phyloP scores from a whole-genome alignment of 805 yeast genomes.

The Suhomyces faveliae region DNA sequence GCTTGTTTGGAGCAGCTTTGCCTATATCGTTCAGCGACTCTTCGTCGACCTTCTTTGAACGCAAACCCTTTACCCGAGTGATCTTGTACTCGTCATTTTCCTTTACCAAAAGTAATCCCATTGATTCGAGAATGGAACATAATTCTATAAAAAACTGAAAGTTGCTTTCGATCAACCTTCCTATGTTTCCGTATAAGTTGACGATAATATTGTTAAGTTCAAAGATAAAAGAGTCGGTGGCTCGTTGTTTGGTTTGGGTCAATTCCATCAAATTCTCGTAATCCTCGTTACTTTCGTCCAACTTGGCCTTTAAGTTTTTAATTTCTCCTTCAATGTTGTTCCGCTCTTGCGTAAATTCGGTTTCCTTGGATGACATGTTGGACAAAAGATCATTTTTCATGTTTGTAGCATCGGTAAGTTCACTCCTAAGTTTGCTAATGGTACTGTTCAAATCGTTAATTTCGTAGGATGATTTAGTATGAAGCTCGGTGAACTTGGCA shows the following conservation, averaged over 20 bases:
- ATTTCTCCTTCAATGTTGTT: conserved; percentile 49
- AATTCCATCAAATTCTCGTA: conserved; percentile 44
- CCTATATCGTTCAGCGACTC: conserved; percentile 10
- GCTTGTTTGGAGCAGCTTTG: conserved; percentile 17
- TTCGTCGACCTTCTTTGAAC: conserved; percentile 41
- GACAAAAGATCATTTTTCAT: conserved; percentile 66
- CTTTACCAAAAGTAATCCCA: conserved; percentile 68
- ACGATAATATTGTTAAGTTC: conserved; percentile 22
- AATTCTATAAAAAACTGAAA: conserved; percentile 39
- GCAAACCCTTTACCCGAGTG: conserved; percentile 77
- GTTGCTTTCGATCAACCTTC: conserved; percentile 15
- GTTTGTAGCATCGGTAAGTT: conserved; percentile 21
- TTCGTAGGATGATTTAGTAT: conserved; percentile 13
- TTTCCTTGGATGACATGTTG: conserved; percentile 65
- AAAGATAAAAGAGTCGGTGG: conserved; percentile 27
- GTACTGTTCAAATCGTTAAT: conserved; percentile 14
- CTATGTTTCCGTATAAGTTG: conserved; percentile 15
- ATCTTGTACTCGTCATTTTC: conserved; percentile 44
- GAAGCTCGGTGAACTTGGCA: conserved; percentile 11
- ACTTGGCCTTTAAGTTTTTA: conserved; percentile 38
- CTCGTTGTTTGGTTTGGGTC: conserved; percentile 25
- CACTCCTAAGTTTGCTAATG: conserved; percentile 14
- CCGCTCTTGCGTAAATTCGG: conserved; percentile 56
- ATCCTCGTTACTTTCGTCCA: conserved; percentile 48
- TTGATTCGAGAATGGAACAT: conserved; percentile 64